Evolutionary conservation across 306 rosid genomes (phyloP), one percentile per base, ranked within the genome.

Genomic region (Delonix regia): DNA sequence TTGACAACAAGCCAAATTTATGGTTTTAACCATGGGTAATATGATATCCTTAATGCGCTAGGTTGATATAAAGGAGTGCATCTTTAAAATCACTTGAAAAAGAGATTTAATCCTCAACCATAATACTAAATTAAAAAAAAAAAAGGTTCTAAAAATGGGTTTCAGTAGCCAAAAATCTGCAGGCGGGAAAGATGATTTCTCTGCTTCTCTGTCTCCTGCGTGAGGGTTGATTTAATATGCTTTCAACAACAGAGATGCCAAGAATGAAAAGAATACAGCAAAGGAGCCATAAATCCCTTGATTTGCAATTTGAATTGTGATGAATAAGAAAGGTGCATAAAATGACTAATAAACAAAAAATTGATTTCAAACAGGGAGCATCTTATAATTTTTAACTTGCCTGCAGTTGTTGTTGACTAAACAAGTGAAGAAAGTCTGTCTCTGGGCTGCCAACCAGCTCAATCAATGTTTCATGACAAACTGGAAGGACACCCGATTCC

Each of bases 341-440:
- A 21, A 71, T 41, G 22, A 15, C 57, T 25, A 66, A 65, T 22
- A 8, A 15, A n/a, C 33, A 51, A 42, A 7, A 51, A 36, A 27
- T 33, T 48, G 70, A 57, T 10, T 82, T 78, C 52, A 51, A 69
- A 44, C 76, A 83, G 22, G 41, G 6, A 49, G 33, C 25, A 18
- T 38, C 24, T 30, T 60, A 41, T 47, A 65, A 65, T 28, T 65
- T 71, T 71, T 47, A 67, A 72, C 86, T 75, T 80, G 85, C 97
- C 94, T 92, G 94, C 79, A 94, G 83, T 73, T 94, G 98, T 73
- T 92, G 97, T 83, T 90, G 90, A 77, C 98, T 94, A 86, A 94
- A 94, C 92, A 94, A 84, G 79, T 88, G 87, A 79, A 91, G 78
- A 74, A 90, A 80, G 51, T 87, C 85, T 42, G 92, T 86, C 76